phyloP scores from a whole-genome alignment of 257 asterid genomes.

The Solanum boliviense region DNA sequence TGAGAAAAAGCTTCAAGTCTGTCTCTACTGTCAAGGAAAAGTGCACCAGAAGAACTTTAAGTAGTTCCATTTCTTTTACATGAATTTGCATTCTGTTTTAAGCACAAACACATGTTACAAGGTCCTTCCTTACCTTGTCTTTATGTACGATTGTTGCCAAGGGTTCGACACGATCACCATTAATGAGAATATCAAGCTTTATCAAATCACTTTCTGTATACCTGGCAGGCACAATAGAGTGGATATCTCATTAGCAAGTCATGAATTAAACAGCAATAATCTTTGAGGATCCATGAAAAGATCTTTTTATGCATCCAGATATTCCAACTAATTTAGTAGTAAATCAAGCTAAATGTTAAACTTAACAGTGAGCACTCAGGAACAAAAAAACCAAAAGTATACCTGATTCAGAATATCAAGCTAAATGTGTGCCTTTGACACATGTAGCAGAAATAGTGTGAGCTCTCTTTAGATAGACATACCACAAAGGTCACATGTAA shows the following conservation, averaged over 20 bases:
- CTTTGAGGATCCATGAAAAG: neutral
- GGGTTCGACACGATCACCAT: constrained; percentile 92
- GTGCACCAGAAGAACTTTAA: neutral
- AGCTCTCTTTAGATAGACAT: neutral
- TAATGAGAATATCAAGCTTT: constrained; percentile 94
- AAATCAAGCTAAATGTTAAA: neutral
- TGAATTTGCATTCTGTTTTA: neutral
- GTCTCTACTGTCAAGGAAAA: neutral
- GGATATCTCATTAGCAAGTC: neutral
- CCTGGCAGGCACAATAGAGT: constrained; percentile 27
- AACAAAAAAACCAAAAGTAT: neutral
- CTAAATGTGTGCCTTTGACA: neutral
- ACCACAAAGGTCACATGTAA: neutral
- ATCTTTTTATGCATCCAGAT: neutral
- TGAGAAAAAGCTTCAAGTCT: neutral
- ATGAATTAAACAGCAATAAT: neutral
- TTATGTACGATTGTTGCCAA: constrained; percentile 93
- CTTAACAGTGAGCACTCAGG: neutral
- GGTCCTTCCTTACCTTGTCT: constrained; percentile 57
- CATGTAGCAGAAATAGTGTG: neutral
- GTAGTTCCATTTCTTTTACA: neutral
- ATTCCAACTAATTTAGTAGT: neutral
- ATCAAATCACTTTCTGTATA: constrained; percentile 75
- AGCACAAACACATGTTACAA: neutral
- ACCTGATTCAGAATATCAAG: neutral